Conservation (phyloP, 2,329 filamentous ascomycete species). For the Sphaerulina vaccinii region DNA sequence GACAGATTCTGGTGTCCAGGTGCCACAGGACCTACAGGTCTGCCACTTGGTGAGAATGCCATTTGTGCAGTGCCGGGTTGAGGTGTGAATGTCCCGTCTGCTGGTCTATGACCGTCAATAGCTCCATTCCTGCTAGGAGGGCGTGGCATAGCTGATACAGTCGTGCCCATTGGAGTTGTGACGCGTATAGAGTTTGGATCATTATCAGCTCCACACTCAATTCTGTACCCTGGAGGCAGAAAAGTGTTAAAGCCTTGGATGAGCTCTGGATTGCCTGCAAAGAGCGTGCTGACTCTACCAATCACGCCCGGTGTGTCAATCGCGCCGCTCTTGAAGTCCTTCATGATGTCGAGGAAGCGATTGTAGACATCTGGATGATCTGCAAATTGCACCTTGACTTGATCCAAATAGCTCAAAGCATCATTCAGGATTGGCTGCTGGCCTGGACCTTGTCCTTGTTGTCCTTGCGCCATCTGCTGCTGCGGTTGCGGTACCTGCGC, state of each 20-base stretch:
- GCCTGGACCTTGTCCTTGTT: conserved; percentile 62
- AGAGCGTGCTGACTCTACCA: conserved; percentile 90
- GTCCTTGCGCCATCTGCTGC: conserved; percentile 26
- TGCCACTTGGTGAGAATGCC: conserved; percentile 46
- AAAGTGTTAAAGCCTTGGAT: conserved; percentile 99
- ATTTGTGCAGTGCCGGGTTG: conserved; percentile 40
- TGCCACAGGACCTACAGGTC: conserved; percentile 44
- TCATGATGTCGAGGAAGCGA: conserved; percentile 97
- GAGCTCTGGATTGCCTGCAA: conserved; percentile 80
- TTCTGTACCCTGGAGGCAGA: conserved; percentile 87
- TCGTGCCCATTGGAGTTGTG: conserved; percentile 96
- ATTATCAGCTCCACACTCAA: conserved; percentile 90
- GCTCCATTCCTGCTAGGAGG: conserved; percentile 39
- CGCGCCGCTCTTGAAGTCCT: conserved; percentile 97
- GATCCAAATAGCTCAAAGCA: conserved; percentile 92
- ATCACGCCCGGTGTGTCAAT: conserved; percentile 98
- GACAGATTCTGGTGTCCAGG: conserved; percentile 31
- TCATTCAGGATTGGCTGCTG: conserved; percentile 84
- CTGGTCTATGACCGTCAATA: conserved; percentile 27
- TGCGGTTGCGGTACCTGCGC: conserved; percentile 29
- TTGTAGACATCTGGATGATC: conserved; percentile 98
- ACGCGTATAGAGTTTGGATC: conserved; percentile 96
- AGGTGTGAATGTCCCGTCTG: conserved; percentile 43
- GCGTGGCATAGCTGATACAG: conserved; percentile 77
- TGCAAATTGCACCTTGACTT: conserved; percentile 96